phyloP scores from a whole-genome alignment of 208 protist species.

The Trichomonas tenax region DNA sequence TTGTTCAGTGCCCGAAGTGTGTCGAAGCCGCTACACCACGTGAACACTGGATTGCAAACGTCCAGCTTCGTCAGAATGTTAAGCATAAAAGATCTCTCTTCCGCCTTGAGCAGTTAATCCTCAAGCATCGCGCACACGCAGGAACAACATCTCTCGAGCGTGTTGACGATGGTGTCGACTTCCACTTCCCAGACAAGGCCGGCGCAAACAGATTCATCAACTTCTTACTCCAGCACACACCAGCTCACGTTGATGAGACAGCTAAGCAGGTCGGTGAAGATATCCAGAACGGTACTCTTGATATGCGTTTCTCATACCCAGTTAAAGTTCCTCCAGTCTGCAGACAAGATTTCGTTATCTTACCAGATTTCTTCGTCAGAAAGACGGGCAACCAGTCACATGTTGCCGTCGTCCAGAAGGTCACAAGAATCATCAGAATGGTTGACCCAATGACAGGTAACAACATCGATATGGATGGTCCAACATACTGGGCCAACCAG shows the following conservation, averaged over 20 bases:
- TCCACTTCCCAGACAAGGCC: neutral
- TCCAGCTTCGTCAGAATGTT: neutral
- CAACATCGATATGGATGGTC: neutral
- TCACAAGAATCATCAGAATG: neutral
- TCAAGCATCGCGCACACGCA: neutral
- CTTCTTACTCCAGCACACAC: neutral
- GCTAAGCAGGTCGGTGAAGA: neutral
- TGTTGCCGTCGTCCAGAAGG: neutral
- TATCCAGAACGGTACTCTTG: neutral
- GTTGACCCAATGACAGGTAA: neutral
- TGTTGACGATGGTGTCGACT: neutral
- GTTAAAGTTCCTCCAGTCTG: neutral
- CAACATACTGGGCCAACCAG: neutral
- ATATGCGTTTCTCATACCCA: neutral
- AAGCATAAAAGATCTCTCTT: neutral
- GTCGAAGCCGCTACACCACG: neutral
- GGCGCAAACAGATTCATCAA: neutral
- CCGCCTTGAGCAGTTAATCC: neutral
- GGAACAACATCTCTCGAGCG: neutral
- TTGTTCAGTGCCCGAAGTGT: neutral
- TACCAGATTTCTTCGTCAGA: neutral
- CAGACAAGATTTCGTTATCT: neutral
- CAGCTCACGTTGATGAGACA: neutral
- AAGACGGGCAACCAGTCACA: neutral
- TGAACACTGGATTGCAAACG: slow-evolving; percentile 18